Evolutionary conservation across 164 flowering plant species (phyloP), one percentile per base, ranked within the genome.

Genomic region (Vitis amurensis): DNA sequence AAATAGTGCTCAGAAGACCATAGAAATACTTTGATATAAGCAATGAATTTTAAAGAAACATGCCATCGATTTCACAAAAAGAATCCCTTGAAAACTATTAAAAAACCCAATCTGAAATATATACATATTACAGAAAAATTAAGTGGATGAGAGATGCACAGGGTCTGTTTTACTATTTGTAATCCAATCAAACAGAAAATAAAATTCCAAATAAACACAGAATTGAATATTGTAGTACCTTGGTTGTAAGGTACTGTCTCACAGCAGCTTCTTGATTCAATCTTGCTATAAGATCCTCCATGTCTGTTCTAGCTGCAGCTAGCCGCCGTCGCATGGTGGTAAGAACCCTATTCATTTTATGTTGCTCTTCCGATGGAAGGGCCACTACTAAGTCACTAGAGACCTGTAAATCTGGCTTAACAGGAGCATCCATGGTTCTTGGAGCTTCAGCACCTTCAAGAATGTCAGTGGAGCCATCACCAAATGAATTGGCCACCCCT

Each of bases 201-300:
- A 37, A 37, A 37, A 37, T 37, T 37, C 4, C 7, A 0, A 37
- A 37, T 37, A 37, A 37, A 37, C 44, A 37, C 7, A 6, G 7
- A 37, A 37, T 37, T 37, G 44, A 37, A 15, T 23, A 49, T 23
- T 12, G n/a, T 55, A 27, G 47, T 79, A 93, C 98, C 93, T 93
- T 96, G 12, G 92, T 89, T 19, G 84, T 74, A 68, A 96, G 90
- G 75, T 89, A 96, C 60, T 93, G 90, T 82, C 91, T 90, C 70
- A 87, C 93, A 52, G 99, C 91, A 61, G 83, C 74, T 83, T 93
- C 99, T 79, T 96, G 97, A 80, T 91, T 87, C 72, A 93, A 79
- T 74, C 99, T 88, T 49, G 97, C 86, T 55, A 94, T 78, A 66
- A 96, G 93, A 84, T 96, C 97, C 77, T 93, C 99, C 93, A 91